phyloP scores from a whole-genome alignment of 1,284 basidiomycete species.

The Sporisorium iseilematis-ciliati region DNA sequence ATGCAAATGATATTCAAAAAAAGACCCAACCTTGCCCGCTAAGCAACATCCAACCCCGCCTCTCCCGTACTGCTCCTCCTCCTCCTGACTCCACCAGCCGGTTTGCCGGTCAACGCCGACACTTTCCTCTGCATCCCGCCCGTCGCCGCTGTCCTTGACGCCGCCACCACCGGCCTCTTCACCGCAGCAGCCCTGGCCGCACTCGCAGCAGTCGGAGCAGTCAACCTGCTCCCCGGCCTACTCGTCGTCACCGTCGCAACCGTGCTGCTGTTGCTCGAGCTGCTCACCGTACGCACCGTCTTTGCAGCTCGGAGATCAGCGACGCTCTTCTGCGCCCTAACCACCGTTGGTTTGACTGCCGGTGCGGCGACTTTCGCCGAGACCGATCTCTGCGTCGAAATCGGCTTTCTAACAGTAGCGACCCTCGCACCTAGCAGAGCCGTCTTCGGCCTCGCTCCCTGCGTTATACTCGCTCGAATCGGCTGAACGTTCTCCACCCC shows the following conservation, averaged over 20 bases:
- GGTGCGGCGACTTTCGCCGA: constrained; percentile 12
- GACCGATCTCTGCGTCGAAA: constrained; percentile 7
- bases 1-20: neutral
- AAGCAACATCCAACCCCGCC: constrained; percentile 36
- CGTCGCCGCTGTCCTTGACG: neutral
- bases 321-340: constrained; percentile 33
- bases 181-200: constrained; percentile 34
- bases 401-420: constrained; percentile 8
- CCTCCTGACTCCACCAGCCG: neutral
- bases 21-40: neutral
- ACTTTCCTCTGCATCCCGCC: constrained; percentile 11
- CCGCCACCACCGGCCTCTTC: neutral
- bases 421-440: constrained; percentile 5
- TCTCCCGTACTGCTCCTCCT: constrained; percentile 41
- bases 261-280: constrained; percentile 15
- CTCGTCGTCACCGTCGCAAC: constrained; percentile 7
- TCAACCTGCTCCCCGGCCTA: constrained; percentile 29
- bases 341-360: neutral
- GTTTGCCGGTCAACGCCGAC: neutral
- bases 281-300: neutral
- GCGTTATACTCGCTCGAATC: constrained; percentile 8
- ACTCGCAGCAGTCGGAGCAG: constrained; percentile 37
- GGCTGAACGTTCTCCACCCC: constrained; percentile 13
- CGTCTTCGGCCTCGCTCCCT: too few species aligned
- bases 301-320: constrained; percentile 11